Evolutionary conservation across 1,139 yeast genomes (phyloP).

Genomic region (Debaryomyces sp.): DNA sequence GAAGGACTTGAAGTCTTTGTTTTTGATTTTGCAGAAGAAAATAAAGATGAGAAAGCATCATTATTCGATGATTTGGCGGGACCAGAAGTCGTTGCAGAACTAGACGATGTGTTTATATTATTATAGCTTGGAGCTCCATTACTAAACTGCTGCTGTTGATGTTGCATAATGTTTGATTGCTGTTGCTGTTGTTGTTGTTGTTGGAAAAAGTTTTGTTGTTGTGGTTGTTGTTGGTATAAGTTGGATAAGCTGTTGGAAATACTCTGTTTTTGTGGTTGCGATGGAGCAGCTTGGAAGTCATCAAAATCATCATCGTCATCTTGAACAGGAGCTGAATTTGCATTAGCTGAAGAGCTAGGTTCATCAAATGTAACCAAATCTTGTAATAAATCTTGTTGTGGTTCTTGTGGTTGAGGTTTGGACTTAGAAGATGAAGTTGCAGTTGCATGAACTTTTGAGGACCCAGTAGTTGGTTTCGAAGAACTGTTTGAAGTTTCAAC

Average conservation of each 20-base stretch:
- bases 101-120: conserved; percentile 9
- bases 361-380: conserved; percentile 61
- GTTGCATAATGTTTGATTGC: conserved; percentile 13
- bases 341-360: conserved; percentile 17
- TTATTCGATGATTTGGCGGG: conserved; percentile 42
- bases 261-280: conserved; percentile 35
- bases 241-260: conserved; percentile 42
- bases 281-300: conserved; percentile 85
- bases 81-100: conserved; percentile 25
- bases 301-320: conserved; percentile 86
- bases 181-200: conserved; percentile 15
- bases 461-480: conserved; percentile 46
- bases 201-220: conserved; percentile 17
- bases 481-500: conserved; percentile 37
- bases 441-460: conserved; percentile 46
- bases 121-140: conserved; percentile 15
- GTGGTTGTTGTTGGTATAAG: conserved; percentile 30
- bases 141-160: conserved; percentile 16
- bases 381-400: conserved; percentile 49
- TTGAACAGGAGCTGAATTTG: conserved; percentile 20
- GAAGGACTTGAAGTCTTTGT: conserved; percentile 19
- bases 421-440: conserved; percentile 16
- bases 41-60: conserved; percentile 84
- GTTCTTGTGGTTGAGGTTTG: conserved; percentile 24
- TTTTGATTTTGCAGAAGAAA: conserved; percentile 67